Conservation (phyloP, 495 filamentous ascomycete genomes). For the Penicillium cosmopolitanum region DNA sequence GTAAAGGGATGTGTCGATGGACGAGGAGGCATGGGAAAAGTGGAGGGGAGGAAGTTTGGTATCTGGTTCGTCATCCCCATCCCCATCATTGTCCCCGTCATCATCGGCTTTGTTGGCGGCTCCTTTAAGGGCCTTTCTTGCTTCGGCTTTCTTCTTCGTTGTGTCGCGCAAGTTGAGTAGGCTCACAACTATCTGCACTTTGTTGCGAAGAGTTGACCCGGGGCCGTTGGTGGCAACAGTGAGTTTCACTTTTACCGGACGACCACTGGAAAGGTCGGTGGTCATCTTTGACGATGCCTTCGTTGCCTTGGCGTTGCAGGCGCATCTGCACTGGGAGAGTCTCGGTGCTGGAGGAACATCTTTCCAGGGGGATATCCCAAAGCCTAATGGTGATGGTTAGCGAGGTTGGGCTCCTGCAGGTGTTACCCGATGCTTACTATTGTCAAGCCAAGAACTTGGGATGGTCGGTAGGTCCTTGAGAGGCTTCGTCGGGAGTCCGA, state of each 20-base stretch:
- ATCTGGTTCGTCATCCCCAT: background rate
- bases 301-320: slow-evolving; percentile 1
- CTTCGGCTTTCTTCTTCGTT: slow-evolving; percentile 13
- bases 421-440: background rate
- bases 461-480: no score
- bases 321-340: slow-evolving; percentile 4
- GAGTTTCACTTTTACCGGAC: slow-evolving; percentile 8
- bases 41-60: background rate
- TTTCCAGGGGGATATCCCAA: background rate
- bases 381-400: background rate
- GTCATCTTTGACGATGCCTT: background rate
- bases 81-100: background rate
- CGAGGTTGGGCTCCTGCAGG: background rate
- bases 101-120: background rate
- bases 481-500: no score
- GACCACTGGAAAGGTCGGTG: slow-evolving; percentile 8
- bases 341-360: background rate
- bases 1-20: slow-evolving; percentile 4
- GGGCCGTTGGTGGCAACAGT: background rate
- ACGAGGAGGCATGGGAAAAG: slow-evolving; percentile 1
- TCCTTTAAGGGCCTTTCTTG: background rate
- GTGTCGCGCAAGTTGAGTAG: slow-evolving; percentile 15
- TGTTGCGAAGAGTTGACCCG: slow-evolving; percentile 14
- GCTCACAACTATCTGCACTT: slow-evolving; percentile 20
- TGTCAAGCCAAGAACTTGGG: background rate